phyloP scores from a whole-genome alignment of 257 asterid genomes.

The Echium plantagineum region DNA sequence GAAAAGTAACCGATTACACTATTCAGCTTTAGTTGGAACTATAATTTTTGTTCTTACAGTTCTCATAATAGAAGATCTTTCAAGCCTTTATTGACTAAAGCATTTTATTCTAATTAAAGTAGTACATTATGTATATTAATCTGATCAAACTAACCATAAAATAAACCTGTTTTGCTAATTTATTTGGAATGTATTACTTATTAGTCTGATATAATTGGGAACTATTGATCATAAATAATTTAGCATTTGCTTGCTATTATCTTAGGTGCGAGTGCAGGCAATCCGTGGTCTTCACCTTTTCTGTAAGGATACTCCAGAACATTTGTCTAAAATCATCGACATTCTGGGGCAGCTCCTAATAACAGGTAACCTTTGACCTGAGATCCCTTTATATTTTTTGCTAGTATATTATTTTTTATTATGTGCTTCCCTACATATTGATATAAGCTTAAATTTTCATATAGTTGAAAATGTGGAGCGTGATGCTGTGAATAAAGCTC shows the following conservation, averaged over 20 bases:
- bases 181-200: not conserved
- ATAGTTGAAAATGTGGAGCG: slow-evolving; percentile 92
- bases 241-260: slow-evolving; percentile 12
- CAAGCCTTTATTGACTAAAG: not conserved
- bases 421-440: slow-evolving; percentile 7
- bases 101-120: too few relatives aligned
- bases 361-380: slow-evolving; percentile 37
- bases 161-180: not conserved
- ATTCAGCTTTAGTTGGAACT: too few relatives aligned
- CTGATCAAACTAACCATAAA: not conserved
- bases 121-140: not conserved
- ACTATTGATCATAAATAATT: too few relatives aligned
- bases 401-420: not conserved
- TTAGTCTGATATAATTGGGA: not conserved
- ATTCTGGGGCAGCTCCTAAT: slow-evolving; percentile 69
- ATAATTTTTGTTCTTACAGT: too few relatives aligned
- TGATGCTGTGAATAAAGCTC: slow-evolving; percentile 89
- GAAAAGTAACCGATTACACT: not conserved
- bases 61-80: not conserved
- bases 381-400: not conserved
- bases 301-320: slow-evolving; percentile 88
- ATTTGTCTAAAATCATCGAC: slow-evolving; percentile 66
- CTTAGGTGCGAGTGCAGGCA: slow-evolving; percentile 90
- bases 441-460: slow-evolving; percentile 7
- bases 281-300: slow-evolving; percentile 89